These are phyloP conservation scores for Sonneratia caseolaris DNA, from an alignment of 345 rosid species.

Conservation along the genomic window DNA sequence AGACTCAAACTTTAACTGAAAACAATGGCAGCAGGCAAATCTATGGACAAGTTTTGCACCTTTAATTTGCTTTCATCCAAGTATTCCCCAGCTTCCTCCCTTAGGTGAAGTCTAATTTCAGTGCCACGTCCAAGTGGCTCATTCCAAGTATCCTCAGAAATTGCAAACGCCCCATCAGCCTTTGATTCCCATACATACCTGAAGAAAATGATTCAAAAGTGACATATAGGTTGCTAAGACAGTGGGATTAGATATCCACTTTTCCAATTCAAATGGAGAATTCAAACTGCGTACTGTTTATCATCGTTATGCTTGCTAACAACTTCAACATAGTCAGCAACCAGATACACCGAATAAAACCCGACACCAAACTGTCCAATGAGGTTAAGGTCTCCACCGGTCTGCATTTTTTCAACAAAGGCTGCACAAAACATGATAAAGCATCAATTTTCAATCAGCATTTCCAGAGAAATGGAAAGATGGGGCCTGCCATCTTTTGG, in stretches of 20 bases:
- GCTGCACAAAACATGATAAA: slow-evolving; percentile 31
- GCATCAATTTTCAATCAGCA: background rate
- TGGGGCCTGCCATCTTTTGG: background rate
- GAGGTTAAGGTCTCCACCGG: slow-evolving; percentile 87
- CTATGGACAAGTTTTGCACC: slow-evolving; percentile 25
- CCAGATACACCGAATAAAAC: slow-evolving; percentile 96
- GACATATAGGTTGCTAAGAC: background rate
- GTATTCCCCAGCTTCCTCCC: slow-evolving; percentile 97
- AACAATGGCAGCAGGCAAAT: background rate
- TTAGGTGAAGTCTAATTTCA: slow-evolving; percentile 87
- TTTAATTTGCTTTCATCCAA: slow-evolving; percentile 83
- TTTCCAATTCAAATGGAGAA: slow-evolving; percentile 6
- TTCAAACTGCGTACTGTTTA: slow-evolving; percentile 48
- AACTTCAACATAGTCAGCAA: slow-evolving; percentile 96
- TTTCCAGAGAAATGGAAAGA: background rate
- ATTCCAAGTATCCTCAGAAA: slow-evolving; percentile 97
- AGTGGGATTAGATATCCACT: background rate
- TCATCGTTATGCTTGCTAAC: slow-evolving; percentile 94
- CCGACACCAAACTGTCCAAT: slow-evolving; percentile 99
- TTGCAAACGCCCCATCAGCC: slow-evolving; percentile 97
- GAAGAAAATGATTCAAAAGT: slow-evolving; percentile 5
- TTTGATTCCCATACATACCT: slow-evolving; percentile 98
- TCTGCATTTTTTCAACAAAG: slow-evolving; percentile 97
- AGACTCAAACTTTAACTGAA: background rate
- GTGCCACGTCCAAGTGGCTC: slow-evolving; percentile 96